Evolutionary conservation across 257 asterid genomes (phyloP).

Genomic region (Ballota nigra): DNA sequence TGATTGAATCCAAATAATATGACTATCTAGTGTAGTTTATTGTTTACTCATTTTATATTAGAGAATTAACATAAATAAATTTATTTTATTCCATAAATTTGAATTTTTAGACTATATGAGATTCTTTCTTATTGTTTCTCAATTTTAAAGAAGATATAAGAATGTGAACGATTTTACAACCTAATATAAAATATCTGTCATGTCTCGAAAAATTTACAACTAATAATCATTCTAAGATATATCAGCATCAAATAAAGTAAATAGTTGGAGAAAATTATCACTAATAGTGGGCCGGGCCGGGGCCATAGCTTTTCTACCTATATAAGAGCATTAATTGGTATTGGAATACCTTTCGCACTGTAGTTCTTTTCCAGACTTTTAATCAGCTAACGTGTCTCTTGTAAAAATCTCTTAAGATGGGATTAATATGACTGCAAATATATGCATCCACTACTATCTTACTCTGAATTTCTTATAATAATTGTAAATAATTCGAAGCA

Average conservation of each 20-base stretch:
- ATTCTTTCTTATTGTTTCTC: too few species aligned
- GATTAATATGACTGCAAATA: not conserved
- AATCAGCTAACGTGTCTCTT: not conserved
- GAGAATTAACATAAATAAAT: too few species aligned
- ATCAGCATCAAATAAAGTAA: conserved; percentile 9
- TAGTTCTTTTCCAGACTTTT: not conserved
- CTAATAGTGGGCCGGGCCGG: not conserved
- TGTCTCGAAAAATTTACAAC: not conserved
- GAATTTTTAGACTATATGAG: too few species aligned
- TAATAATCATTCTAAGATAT: not conserved
- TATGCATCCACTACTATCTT: not conserved
- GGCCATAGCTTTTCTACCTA: not conserved
- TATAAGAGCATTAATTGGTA: not conserved
- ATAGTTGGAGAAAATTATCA: not conserved
- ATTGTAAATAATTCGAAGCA: not conserved
- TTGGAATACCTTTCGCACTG: not conserved
- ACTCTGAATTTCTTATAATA: not conserved
- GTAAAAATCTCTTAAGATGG: not conserved
- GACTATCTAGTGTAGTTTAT: too few species aligned
- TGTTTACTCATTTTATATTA: too few species aligned
- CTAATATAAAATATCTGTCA: not conserved
- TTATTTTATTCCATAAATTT: too few species aligned
- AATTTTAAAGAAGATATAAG: too few species aligned
- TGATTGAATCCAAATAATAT: too few species aligned
- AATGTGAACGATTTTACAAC: not conserved